Conservation (phyloP, 225 moss, liverwort and hornwort genomes). For the Physcomitrellopsis africana region DNA sequence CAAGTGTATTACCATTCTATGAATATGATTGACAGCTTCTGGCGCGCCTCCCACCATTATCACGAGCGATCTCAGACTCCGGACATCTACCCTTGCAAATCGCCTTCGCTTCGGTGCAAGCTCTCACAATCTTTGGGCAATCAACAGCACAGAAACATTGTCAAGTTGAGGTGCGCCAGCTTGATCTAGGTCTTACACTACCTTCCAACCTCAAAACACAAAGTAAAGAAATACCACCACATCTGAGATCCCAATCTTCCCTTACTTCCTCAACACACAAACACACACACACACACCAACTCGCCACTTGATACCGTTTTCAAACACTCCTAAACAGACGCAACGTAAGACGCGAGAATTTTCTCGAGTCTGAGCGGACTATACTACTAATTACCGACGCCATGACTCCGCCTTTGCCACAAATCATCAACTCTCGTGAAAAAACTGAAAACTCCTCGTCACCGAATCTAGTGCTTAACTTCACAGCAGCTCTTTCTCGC, state of each 20-base stretch:
- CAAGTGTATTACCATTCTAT: not conserved
- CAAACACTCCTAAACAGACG: slow-evolving; percentile 11
- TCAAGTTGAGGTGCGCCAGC: not conserved
- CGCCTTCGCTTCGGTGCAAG: not conserved
- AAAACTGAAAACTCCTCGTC: not conserved
- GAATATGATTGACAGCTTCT: slow-evolving; percentile 16
- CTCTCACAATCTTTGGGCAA: not conserved
- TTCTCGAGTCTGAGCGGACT: not conserved
- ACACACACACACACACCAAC: not conserved
- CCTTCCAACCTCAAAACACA: not conserved
- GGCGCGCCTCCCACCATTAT: slow-evolving; percentile 5
- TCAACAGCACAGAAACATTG: not conserved
- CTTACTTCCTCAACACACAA: not conserved
- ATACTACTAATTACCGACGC: slow-evolving; percentile 6
- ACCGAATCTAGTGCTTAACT: not conserved
- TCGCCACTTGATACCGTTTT: not conserved
- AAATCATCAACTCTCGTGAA: not conserved
- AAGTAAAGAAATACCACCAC: slow-evolving; percentile 7
- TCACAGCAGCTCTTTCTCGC: not conserved
- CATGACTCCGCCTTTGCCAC: not conserved
- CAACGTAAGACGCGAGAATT: not conserved
- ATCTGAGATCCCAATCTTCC: not conserved
- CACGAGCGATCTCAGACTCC: slow-evolving; percentile 3
- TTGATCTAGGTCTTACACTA: slow-evolving; percentile 16
- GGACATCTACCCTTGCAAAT: slow-evolving; percentile 21